phyloP scores from a whole-genome alignment of 805 yeast genomes.

The Saccharomycopsis sp. region DNA sequence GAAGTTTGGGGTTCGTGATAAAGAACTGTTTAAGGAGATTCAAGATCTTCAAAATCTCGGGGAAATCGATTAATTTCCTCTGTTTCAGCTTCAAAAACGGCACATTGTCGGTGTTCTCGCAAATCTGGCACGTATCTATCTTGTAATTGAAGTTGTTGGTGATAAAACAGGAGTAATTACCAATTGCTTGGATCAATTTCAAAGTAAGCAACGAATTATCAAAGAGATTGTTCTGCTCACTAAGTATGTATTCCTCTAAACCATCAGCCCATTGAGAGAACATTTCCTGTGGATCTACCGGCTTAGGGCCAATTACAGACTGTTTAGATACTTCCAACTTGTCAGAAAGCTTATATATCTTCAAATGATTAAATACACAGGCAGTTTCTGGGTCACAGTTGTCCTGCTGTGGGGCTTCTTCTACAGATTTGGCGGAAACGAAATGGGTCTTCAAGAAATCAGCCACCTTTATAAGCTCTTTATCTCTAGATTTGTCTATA shows the following conservation, averaged over 20 bases:
- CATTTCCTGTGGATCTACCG: background rate
- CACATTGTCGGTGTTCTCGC: constrained; percentile 15
- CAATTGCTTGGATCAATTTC: constrained; percentile 31
- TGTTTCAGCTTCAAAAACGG: background rate
- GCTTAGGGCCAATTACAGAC: background rate
- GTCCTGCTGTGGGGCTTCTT: background rate
- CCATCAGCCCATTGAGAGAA: background rate
- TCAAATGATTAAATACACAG: background rate
- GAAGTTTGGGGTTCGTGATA: constrained; percentile 24
- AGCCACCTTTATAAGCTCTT: background rate
- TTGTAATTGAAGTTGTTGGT: constrained; percentile 27
- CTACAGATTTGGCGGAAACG: background rate
- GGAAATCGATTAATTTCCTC: background rate
- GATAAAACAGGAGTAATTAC: constrained; percentile 34
- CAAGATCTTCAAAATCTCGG: constrained; percentile 2
- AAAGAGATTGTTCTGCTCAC: background rate
- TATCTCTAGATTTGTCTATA: background rate
- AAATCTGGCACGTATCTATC: constrained; percentile 16
- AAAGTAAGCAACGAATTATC: constrained; percentile 10
- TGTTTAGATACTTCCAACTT: background rate
- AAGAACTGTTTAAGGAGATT: constrained; percentile 20
- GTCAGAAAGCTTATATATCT: background rate
- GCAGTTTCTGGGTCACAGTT: too few species aligned
- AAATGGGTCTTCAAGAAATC: background rate
- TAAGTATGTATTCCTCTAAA: background rate